Base-by-base conservation (phyloP, 1,139 yeast genomes). In the Magnusiomyces magnusii region DNA sequence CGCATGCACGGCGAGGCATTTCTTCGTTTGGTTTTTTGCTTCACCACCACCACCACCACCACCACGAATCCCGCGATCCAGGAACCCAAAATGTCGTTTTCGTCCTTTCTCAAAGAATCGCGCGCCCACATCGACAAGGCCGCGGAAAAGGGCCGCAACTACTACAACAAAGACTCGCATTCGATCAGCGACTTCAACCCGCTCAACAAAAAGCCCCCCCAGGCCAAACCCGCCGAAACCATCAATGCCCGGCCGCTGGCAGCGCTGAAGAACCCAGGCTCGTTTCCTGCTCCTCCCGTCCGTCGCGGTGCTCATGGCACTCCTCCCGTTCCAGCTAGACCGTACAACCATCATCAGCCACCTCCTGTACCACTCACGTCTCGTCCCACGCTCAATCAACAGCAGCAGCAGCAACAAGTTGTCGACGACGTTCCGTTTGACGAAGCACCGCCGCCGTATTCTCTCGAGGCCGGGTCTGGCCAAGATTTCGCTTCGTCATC, bases 261-360 rank as follows among this genome's bases (percentile, higher is more conserved):
- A 1, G 63, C 75, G 1, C 65, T 76, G 52, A 70, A 68, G 41
- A 78, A 79, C 62, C 78, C 82, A 9, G 64, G 67, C 2, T 60
- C 71, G 13, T 76, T 82, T 60, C 84, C 86, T 15, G 78, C 85
- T 1, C 87, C 86, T 0, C 87, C 86, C 0, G 64, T 74, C 75
- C 69, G 71, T 58, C 57, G 75, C 60, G 63, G 66, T 9, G 67
- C 66, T 42, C 68, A 68, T 55, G 76, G 79, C 2, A 77, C 73
- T 7, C 75, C 76, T 55, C 62, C 58, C 50, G 74, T 70, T 56
- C 68, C 71, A 53, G 36, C 36, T 7, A 31, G 36, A 13, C n/a
- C n/a, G n/a, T n/a, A n/a, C n/a, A n/a, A n/a, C n/a, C n/a, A n/a
- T n/a, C n/a, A n/a, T n/a, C n/a, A n/a, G n/a, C n/a, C n/a, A n/a